Conservation (phyloP, 2,329 filamentous ascomycete genomes). For the Cladophialophora chaetospira region DNA sequence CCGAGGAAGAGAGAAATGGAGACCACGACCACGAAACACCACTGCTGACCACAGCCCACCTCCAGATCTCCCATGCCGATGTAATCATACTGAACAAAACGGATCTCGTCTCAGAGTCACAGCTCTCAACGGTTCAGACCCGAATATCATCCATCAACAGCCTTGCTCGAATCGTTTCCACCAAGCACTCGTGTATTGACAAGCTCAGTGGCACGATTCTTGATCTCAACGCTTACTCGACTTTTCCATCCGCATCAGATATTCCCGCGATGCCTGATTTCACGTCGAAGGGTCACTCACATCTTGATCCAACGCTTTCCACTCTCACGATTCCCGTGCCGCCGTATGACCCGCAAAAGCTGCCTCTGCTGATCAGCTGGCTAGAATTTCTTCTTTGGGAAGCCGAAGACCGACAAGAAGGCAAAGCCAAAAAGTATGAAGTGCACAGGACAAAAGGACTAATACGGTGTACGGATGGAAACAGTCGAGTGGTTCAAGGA, state of each 20-base stretch:
- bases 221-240: constrained; percentile 90
- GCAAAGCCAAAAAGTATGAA: constrained; percentile 59
- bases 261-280: constrained; percentile 60
- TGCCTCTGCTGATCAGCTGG: constrained; percentile 75
- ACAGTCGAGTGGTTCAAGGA: constrained; percentile 78
- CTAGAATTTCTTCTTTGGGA: constrained; percentile 80
- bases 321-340: constrained; percentile 74
- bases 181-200: constrained; percentile 76
- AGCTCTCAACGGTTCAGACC: constrained; percentile 69
- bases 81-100: constrained; percentile 93
- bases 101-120: constrained; percentile 72
- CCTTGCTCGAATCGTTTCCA: constrained; percentile 79
- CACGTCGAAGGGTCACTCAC: constrained; percentile 77
- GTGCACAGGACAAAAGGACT: constrained; percentile 88
- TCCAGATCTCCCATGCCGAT: constrained; percentile 96
- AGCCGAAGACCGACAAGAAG: constrained; percentile 42
- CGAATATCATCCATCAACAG: constrained; percentile 86
- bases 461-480: constrained; percentile 59
- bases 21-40: constrained; percentile 54
- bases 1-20: constrained; percentile 47
- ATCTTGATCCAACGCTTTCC: constrained; percentile 85
- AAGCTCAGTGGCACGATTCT: constrained; percentile 82
- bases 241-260: constrained; percentile 59
- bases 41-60: constrained; percentile 84
- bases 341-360: constrained; percentile 56